Percentiles rank a stretch among this genome's conserved stretches.
Evolutionary conservation across 371 early-diverging fungal species (phyloP).

Genomic region (Saksenaea vasiformis): DNA sequence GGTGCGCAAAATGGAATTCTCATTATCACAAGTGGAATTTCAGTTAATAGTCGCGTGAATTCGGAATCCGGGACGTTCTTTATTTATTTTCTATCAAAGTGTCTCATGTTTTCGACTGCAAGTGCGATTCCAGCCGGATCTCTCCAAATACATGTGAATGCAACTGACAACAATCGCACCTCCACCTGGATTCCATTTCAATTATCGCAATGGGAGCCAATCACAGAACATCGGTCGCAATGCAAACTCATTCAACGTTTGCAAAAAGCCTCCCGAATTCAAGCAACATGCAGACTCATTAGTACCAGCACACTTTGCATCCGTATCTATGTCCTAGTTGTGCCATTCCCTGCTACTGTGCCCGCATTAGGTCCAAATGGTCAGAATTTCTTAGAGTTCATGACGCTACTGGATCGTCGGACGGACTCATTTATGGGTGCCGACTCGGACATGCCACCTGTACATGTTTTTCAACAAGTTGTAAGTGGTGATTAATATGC

Average conservation of each 20-base stretch:
- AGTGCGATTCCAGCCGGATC: not conserved
- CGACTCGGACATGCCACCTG: not conserved
- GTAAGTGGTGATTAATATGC: not conserved
- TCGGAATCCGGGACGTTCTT: not conserved
- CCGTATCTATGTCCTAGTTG: not conserved
- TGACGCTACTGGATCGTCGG: not conserved
- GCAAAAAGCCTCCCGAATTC: not conserved
- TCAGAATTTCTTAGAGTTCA: not conserved
- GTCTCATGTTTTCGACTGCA: not conserved
- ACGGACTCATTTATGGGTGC: not conserved
- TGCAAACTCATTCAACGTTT: slow-evolving; percentile 1
- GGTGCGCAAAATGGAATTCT: no score
- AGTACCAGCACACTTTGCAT: not conserved
- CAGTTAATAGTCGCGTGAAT: no score
- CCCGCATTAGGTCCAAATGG: not conserved
- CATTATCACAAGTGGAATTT: no score
- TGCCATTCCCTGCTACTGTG: not conserved
- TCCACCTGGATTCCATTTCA: not conserved
- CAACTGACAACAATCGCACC: not conserved
- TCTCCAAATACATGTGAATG: not conserved
- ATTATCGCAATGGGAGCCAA: not conserved
- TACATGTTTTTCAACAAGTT: not conserved
- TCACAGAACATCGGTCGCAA: not conserved
- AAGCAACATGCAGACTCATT: not conserved
- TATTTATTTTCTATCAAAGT: not conserved